Percentiles rank a stretch among this genome's conserved stretches.
These are phyloP conservation scores for Xerocomellus intermedius DNA, from an alignment of 768 basidiomycete genomes.

Conservation along the genomic window DNA sequence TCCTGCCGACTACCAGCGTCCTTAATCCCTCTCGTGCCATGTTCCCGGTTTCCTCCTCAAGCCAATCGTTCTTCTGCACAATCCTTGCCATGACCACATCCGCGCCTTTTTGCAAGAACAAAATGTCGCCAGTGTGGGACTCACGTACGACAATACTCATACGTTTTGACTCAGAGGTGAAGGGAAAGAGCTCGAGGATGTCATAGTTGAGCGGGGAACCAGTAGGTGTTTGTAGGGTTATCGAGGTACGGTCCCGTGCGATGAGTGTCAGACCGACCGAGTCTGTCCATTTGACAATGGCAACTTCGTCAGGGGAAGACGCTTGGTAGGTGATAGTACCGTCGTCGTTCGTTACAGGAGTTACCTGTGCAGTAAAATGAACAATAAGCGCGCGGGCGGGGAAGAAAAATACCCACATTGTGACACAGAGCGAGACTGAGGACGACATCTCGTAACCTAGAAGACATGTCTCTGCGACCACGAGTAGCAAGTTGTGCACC, in stretches of 20 bases:
- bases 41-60: constrained; percentile 97
- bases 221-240: constrained; percentile 74
- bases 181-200: constrained; percentile 93
- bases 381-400: background rate
- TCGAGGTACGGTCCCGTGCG: constrained; percentile 87
- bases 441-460: constrained; percentile 88
- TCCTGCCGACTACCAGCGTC: constrained; percentile 90
- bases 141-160: constrained; percentile 98
- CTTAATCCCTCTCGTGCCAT: constrained; percentile 97
- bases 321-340: constrained; percentile 96
- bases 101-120: constrained; percentile 94
- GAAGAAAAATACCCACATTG: constrained; percentile 58
- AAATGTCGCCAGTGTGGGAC: constrained; percentile 67
- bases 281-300: constrained; percentile 96
- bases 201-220: constrained; percentile 70
- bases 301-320: constrained; percentile 98
- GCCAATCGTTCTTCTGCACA: constrained; percentile 96
- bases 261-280: constrained; percentile 89
- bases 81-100: constrained; percentile 98
- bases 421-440: constrained; percentile 93
- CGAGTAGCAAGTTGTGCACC: constrained; percentile 82
- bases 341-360: constrained; percentile 93
- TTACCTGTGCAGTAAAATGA: constrained; percentile 64
- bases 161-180: constrained; percentile 97
- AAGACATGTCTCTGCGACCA: constrained; percentile 92